Base-by-base conservation (phyloP, 352 stramenopile genomes). In the Phytopythium ostracodes region DNA sequence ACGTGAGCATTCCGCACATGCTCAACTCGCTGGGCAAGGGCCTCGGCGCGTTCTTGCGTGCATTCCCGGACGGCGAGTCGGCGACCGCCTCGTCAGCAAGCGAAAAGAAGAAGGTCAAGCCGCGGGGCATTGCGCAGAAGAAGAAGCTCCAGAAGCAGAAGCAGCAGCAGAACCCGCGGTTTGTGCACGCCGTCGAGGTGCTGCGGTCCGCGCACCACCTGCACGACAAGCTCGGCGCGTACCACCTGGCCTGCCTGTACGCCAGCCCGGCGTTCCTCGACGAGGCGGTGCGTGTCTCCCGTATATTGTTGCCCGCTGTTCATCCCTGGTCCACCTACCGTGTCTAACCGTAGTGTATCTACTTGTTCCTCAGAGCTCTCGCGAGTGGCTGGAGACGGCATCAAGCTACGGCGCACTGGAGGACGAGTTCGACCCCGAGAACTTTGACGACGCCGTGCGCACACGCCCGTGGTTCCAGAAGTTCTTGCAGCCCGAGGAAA, bases 181-280 rank as follows among this genome's bases (percentile, higher is more conserved):
- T 80, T 18, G 63, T 65, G 1, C 79, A 87, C 33, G 75, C 84
- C 4, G 72, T 93, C 42, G 72, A 91, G 35, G 72, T 90, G 36
- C 66, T 94, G 14, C 77, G 76, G 0, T 77, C 75, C 14, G 83
- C 85, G 6, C 85, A 94, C 62, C 83, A 92, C 57, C 88, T 92
- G 38, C 83, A 94, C 65, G 85, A 94, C 70, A 87, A 89, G 63
- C 76, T 94, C 20, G 85, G 85, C 0, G 84, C 81, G 55, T 94
- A 94, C 62, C 77, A 81, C 46, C 70, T 94, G 11, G 81, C 85
- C 10, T 80, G 70, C 61, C 61, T 92, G 51, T 92, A 88, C 60
- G 85, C 85, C 6, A 66, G 67, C 2, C 59, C 75, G 1, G 59
- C 62, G 20, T 89, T 87, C 56, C 60, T 76, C 67, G 72, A 94